These are phyloP conservation scores for Oryza meridionalis DNA, from an alignment of 176 grass and related monocot species.

Conservation along the genomic window DNA sequence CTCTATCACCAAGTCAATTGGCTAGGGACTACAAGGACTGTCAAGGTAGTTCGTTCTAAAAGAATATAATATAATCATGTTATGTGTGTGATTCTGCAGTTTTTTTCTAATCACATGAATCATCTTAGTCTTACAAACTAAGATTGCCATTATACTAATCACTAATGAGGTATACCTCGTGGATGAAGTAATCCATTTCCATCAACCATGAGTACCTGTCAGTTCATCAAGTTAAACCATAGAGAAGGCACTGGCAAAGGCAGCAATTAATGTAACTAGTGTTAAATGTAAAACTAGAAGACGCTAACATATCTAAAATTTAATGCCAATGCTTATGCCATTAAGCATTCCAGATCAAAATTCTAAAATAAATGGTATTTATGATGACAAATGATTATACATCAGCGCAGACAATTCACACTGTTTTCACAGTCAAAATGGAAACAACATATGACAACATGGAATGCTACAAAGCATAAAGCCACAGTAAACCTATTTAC, in stretches of 20 bases:
- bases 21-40: background rate
- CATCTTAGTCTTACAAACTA: background rate
- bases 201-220: slow-evolving; percentile 92
- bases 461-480: background rate
- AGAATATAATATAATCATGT: slow-evolving; percentile 8
- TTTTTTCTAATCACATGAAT: slow-evolving; percentile 8
- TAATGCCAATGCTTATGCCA: background rate
- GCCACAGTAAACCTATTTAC: background rate
- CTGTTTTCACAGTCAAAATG: background rate
- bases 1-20: background rate
- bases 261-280: background rate
- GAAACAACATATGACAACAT: background rate
- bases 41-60: background rate
- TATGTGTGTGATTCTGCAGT: background rate
- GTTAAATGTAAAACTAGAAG: background rate
- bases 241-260: slow-evolving; percentile 32
- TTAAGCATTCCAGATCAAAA: background rate
- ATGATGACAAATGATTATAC: slow-evolving; percentile 2
- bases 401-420: background rate
- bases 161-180: slow-evolving; percentile 50
- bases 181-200: slow-evolving; percentile 98
- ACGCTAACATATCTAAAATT: background rate
- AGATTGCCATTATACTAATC: background rate
- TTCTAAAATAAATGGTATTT: background rate
- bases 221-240: slow-evolving; percentile 33